Evolutionary conservation across 1,139 yeast species (phyloP).

Genomic region (Geotrichum citri-aurantii): DNA sequence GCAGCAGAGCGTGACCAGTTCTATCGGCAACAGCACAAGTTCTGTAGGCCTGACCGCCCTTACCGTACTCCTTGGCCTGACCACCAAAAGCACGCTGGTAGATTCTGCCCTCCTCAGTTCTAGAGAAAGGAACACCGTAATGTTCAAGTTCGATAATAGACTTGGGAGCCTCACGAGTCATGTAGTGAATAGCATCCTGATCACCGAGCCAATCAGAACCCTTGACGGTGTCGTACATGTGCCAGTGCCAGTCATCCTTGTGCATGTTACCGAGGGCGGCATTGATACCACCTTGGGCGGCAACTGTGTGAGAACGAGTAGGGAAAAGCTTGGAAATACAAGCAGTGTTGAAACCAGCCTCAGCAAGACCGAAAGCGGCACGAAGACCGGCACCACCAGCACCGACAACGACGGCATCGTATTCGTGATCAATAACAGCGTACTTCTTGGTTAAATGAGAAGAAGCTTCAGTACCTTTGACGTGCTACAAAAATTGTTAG

Average conservation of each 20-base stretch:
- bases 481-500: slow-evolving; percentile 19
- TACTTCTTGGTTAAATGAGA: slow-evolving; percentile 54
- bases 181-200: slow-evolving; percentile 98
- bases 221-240: slow-evolving; percentile 98
- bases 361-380: slow-evolving; percentile 97
- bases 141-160: slow-evolving; percentile 96
- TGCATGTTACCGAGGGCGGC: slow-evolving; percentile 98
- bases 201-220: slow-evolving; percentile 99
- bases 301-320: slow-evolving; percentile 97
- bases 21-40: slow-evolving; percentile 99
- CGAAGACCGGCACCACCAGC: slow-evolving; percentile 99
- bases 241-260: slow-evolving; percentile 99
- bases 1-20: slow-evolving; percentile 96
- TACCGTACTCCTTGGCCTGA: slow-evolving; percentile 90
- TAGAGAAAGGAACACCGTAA: slow-evolving; percentile 96
- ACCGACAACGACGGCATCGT: slow-evolving; percentile 96
- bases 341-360: slow-evolving; percentile 96
- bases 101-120: slow-evolving; percentile 94
- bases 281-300: slow-evolving; percentile 99
- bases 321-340: slow-evolving; percentile 97
- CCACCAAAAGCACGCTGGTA: slow-evolving; percentile 99
- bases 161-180: slow-evolving; percentile 97
- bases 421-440: slow-evolving; percentile 90
- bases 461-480: slow-evolving; percentile 38
- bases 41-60: slow-evolving; percentile 98